phyloP scores from a whole-genome alignment of 2,329 filamentous ascomycete species.

The Cytospora chrysosperma region DNA sequence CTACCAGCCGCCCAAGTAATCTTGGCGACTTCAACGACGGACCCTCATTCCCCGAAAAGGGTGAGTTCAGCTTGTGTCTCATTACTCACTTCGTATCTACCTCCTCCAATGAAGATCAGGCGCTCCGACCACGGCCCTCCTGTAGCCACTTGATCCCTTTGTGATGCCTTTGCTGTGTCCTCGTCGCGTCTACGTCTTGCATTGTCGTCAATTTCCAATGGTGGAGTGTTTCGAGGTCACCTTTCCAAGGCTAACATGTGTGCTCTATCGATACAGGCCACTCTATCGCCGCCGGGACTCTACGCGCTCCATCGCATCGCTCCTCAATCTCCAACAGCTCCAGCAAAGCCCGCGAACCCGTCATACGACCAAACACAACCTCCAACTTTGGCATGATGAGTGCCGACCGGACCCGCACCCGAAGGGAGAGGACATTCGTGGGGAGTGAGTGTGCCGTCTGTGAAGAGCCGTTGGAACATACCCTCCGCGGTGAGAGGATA shows the following conservation, averaged over 20 bases:
- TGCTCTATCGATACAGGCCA: constrained; percentile 33
- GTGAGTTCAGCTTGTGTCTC: constrained; percentile 30
- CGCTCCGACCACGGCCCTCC: background rate
- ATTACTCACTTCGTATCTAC: background rate
- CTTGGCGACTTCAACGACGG: constrained; percentile 25
- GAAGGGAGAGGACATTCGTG: constrained; percentile 91
- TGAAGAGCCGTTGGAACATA: constrained; percentile 95
- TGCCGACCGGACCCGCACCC: constrained; percentile 72
- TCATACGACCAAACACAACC: constrained; percentile 35
- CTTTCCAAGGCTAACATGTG: constrained; percentile 29
- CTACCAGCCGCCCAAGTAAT: constrained; percentile 3
- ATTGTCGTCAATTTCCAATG: background rate
- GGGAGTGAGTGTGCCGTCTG: constrained; percentile 94
- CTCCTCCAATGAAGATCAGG: constrained; percentile 19
- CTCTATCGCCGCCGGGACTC: constrained; percentile 38
- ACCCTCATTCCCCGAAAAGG: constrained; percentile 35
- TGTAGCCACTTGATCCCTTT: background rate
- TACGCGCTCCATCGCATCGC: constrained; percentile 38
- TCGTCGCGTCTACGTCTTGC: background rate
- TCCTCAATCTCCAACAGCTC: constrained; percentile 40
- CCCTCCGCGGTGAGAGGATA: constrained; percentile 87
- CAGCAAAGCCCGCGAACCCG: constrained; percentile 37
- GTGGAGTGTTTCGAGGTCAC: background rate
- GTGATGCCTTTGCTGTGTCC: background rate
- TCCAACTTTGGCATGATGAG: constrained; percentile 66